Evolutionary conservation across 768 basidiomycete genomes (phyloP).

Genomic region (Multifurca ochricompacta): DNA sequence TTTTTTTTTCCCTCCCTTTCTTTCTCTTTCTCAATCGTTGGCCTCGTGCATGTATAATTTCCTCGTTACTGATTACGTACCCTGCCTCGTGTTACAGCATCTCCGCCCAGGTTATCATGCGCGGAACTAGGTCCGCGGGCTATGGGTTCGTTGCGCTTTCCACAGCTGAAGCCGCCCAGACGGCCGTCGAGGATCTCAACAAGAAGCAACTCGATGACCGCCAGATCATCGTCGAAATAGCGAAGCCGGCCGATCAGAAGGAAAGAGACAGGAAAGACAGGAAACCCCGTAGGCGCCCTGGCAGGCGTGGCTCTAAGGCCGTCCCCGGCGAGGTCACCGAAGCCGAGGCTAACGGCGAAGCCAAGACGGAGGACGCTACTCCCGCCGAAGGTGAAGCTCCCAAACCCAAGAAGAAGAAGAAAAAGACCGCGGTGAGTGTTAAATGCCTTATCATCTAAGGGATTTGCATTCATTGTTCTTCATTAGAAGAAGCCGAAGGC

Average conservation of each 20-base stretch:
- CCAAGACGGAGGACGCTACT: conserved; percentile 46
- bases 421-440: conserved; percentile 47
- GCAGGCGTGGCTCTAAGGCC: conserved; percentile 80
- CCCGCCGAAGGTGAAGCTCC: conserved; percentile 47
- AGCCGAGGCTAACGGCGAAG: conserved; percentile 79
- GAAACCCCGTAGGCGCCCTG: conserved; percentile 59
- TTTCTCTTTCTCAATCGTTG: neutral
- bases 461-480: conserved; percentile 38
- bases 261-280: conserved; percentile 75
- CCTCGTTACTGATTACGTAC: conserved; percentile 12
- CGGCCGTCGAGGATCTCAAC: conserved; percentile 80
- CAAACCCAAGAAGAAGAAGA: conserved; percentile 76
- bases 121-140: conserved; percentile 78
- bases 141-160: conserved; percentile 89
- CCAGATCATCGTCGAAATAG: conserved; percentile 83
- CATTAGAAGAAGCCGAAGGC: conserved; percentile 38
- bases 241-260: conserved; percentile 86
- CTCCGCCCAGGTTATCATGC: conserved; percentile 80
- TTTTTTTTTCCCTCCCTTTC: conserved; percentile 26
- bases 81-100: conserved; percentile 39
- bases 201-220: conserved; percentile 87
- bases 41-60: conserved; percentile 17
- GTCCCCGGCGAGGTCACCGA: conserved; percentile 86
- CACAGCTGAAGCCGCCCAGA: conserved; percentile 74
- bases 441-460: conserved; percentile 18